A percentile compares a stretch with the other conserved stretches of the same genome.
Evolutionary conservation across 108 stramenopile genomes (phyloP).

Genomic region (Conticribra guillardii): DNA sequence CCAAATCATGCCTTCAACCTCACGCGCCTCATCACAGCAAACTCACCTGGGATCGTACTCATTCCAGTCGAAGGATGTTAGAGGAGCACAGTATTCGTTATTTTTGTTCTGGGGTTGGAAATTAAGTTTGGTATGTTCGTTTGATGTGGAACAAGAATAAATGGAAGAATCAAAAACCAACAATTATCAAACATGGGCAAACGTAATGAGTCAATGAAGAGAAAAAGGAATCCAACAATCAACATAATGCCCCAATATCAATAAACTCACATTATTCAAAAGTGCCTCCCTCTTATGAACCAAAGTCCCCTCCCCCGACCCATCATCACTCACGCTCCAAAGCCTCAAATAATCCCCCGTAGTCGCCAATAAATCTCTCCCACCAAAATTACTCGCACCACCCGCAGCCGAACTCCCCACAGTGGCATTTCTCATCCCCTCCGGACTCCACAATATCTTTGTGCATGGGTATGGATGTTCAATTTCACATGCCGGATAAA

Average conservation of each 20-base stretch:
- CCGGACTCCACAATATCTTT: conserved; percentile 91
- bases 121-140: conserved; percentile 5
- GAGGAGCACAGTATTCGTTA: conserved; percentile 96
- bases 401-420: neutral
- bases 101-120: conserved; percentile 77
- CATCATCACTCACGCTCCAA: conserved; percentile 80
- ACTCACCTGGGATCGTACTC: conserved; percentile 35
- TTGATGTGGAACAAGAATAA: too few species aligned
- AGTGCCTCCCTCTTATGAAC: conserved; percentile 81
- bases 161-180: neutral
- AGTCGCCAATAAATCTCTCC: conserved; percentile 93
- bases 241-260: neutral
- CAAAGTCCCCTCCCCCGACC: conserved; percentile 39
- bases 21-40: too few species aligned
- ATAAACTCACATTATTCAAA: conserved; percentile 79
- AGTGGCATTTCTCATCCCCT: conserved; percentile 13
- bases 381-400: conserved; percentile 36
- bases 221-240: neutral
- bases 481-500: conserved; percentile 81
- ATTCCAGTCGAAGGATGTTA: conserved; percentile 97
- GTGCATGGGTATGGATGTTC: conserved; percentile 97
- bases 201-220: neutral
- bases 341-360: conserved; percentile 97
- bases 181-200: neutral
- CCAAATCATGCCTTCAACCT: too few species aligned